Percentiles rank a stretch among this genome's conserved stretches.
Conservation (phyloP, 1,284 basidiomycete genomes). For the Ganoderma sinense region DNA sequence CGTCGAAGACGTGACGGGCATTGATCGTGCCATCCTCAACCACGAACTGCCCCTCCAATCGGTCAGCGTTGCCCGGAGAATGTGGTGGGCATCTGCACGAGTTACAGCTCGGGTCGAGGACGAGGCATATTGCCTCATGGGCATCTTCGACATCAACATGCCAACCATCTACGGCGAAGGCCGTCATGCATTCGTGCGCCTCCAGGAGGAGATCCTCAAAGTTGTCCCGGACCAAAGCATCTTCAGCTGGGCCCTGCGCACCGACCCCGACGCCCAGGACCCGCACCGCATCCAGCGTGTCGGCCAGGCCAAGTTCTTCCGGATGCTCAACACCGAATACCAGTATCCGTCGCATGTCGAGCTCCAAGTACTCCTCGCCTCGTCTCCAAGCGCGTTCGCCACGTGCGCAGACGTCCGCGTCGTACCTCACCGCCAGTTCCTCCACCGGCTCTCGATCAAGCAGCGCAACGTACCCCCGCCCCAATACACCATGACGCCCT, state of each 20-base stretch:
- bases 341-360: not conserved
- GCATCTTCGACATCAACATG: conserved; percentile 13
- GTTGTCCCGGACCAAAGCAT: conserved; percentile 1
- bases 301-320: conserved; percentile 2
- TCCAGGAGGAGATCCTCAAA: conserved; percentile 10
- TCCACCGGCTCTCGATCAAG: not conserved
- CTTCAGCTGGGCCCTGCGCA: not conserved
- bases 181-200: conserved; percentile 3
- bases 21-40: not conserved
- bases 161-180: conserved; percentile 11
- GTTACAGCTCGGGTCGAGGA: conserved; percentile 7
- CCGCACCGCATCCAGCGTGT: not conserved
- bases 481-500: not conserved
- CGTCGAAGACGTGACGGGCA: not conserved
- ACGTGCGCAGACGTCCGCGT: not conserved
- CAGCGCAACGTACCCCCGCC: not conserved
- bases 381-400: not conserved
- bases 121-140: conserved; percentile 14
- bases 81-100: conserved; percentile 9
- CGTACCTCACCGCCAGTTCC: not conserved
- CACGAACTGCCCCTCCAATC: not conserved
- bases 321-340: conserved; percentile 2
- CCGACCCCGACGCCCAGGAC: not conserved
- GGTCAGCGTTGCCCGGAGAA: not conserved
- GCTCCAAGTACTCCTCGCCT: not conserved